Evolutionary conservation across 1,284 basidiomycete species (phyloP), one percentile per base, ranked within the genome.

Genomic region (Boletus calvinii): DNA sequence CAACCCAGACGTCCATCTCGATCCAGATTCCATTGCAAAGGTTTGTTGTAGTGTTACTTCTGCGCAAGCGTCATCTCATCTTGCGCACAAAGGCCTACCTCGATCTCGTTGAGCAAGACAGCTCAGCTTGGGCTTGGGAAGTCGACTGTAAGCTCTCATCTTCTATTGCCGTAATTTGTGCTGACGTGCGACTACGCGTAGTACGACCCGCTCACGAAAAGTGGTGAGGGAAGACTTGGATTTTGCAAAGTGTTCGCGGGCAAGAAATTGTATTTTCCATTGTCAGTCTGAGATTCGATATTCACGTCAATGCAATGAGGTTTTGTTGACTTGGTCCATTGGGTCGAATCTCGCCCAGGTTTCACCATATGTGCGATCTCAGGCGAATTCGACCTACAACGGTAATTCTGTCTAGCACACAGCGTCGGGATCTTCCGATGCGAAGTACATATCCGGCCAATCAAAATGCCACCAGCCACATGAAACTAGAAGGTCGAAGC

Each of bases 101-200:
- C 10, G 77, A 75, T 62, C 74, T 85, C n/a, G 74, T 74, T 6
- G 74, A 79, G 24, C 85, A 87, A 68, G 77, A 82, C 46, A 72
- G 78, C 15, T 83, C 80, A 30, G 75, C 81, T 4, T 84, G 78
- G 80, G 82, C 82, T n/a, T 85, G 83, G 80, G 85, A 87, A 61
- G 72, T 87, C 42, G 85, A 87, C 59, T 67, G 83, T 83, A 61
- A 73, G 80, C 66, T 26, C 5, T 20, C 2, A 13, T 15, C 5
- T 40, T 29, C 10, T 36, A 3, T 41, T 34, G 18, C 7, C 11
- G 6, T 22, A 46, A 51, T 24, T 24, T n/a, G 9, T 41, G 12
- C 41, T 62, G 1, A 60, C 43, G 15, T n/a, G 11, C 30, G 30
- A 29, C 22, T 13, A 46, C 6, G 41, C 11, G 6, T 34, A 73